Evolutionary conservation across 805 yeast species (phyloP).

Genomic region (Ogataea dorogensis): DNA sequence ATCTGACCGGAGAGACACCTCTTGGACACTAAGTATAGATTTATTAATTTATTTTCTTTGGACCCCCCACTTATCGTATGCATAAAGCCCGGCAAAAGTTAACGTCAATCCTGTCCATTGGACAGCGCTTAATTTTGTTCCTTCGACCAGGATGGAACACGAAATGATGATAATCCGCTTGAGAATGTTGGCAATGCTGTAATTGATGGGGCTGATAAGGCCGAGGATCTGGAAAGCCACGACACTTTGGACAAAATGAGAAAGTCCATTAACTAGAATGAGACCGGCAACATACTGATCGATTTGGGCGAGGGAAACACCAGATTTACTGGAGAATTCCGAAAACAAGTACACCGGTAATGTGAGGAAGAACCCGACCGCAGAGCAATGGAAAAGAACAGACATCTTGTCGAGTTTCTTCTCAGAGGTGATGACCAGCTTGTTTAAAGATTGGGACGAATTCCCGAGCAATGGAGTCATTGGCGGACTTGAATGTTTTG

Average conservation of each 20-base stretch:
- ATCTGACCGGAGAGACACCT: conserved; percentile 59
- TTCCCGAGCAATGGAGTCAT: conserved; percentile 27
- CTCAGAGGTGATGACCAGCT: conserved; percentile 25
- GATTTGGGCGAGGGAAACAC: conserved; percentile 33
- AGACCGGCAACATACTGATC: conserved; percentile 33
- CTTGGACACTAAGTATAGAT: conserved; percentile 24
- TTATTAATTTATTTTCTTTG: conserved; percentile 20
- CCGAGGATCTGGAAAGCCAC: conserved; percentile 77
- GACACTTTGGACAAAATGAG: conserved; percentile 72
- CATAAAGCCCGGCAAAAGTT: conserved; percentile 61
- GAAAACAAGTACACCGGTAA: conserved; percentile 62
- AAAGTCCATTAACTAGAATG: conserved; percentile 58
- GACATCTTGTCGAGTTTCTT: conserved; percentile 66
- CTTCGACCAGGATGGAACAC: conserved; percentile 65
- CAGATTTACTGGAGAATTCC: conserved; percentile 42
- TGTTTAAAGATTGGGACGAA: conserved; percentile 24
- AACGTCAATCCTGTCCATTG: conserved; percentile 54
- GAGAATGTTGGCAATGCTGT: conserved; percentile 74
- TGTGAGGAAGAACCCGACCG: conserved; percentile 65
- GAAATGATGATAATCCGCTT: conserved; percentile 71
- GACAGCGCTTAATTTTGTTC: conserved; percentile 36
- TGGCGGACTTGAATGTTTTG: conserved; percentile 27
- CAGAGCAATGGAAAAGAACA: conserved; percentile 67
- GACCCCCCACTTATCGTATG: conserved; percentile 70
- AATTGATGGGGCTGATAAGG: conserved; percentile 68